These are phyloP conservation scores for Setaria italica DNA, from an alignment of 202 grass and related monocot species.

Conservation along the genomic window DNA sequence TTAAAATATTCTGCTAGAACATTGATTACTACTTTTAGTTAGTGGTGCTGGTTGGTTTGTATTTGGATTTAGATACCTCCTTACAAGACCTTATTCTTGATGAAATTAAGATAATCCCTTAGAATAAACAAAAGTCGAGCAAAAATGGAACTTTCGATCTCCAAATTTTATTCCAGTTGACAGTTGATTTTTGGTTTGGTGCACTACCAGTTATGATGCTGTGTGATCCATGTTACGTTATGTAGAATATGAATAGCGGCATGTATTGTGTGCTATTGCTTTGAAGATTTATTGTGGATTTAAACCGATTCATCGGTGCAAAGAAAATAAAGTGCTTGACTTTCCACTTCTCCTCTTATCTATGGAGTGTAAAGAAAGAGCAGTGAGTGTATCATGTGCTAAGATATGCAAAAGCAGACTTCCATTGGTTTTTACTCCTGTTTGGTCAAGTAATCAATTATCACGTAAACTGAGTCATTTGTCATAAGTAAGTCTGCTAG, in stretches of 20 bases:
- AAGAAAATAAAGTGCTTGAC: background rate
- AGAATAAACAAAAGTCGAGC: background rate
- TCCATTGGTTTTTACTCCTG: background rate
- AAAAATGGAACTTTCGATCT: background rate
- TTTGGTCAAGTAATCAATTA: slow-evolving; percentile 1
- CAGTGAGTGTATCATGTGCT: background rate
- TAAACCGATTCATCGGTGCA: background rate
- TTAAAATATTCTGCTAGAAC: background rate
- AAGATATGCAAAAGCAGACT: background rate
- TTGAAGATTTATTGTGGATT: background rate
- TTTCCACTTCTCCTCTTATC: background rate
- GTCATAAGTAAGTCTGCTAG: background rate
- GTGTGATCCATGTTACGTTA: background rate
- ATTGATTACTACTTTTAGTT: background rate
- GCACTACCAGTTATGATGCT: background rate
- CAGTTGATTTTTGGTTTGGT: background rate
- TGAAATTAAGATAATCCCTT: background rate
- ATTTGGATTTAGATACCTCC: background rate
- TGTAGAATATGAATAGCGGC: background rate
- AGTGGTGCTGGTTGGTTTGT: background rate
- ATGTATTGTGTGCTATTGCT: background rate
- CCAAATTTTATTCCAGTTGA: background rate
- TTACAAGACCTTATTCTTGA: background rate
- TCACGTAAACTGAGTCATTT: background rate
- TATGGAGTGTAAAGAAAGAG: background rate